phyloP scores from a whole-genome alignment of 2,329 filamentous ascomycete species.

The Incumbomyces delicatus region DNA sequence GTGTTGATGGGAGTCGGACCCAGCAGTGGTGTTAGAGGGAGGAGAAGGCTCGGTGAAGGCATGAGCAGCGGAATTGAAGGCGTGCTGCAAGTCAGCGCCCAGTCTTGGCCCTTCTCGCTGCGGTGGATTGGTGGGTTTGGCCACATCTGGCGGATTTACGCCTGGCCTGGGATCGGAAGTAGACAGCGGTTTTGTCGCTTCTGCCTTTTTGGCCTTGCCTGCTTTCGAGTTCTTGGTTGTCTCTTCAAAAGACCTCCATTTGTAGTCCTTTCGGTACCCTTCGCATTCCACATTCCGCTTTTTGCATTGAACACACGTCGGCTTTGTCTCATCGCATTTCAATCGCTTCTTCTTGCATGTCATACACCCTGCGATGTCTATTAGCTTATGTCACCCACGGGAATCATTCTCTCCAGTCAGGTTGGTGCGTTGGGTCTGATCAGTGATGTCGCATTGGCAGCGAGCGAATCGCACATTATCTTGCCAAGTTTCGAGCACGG shows the following conservation, averaged over 20 bases:
- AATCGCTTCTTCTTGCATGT: conserved; percentile 65
- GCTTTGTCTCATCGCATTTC: conserved; percentile 66
- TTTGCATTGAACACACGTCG: conserved; percentile 56
- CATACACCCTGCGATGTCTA: conserved; percentile 48
- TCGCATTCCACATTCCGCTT: conserved; percentile 57
- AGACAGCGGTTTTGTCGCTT: conserved; percentile 4
- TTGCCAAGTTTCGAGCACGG: no score
- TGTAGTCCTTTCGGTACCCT: conserved; percentile 66
- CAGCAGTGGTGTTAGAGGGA: neutral
- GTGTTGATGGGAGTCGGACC: neutral
- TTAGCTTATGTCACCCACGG: neutral
- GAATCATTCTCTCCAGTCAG: conserved; percentile 7
- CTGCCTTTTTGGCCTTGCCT: conserved; percentile 40
- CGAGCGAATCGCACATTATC: no score
- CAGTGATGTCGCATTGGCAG: no score
- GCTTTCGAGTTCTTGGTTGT: conserved; percentile 39
- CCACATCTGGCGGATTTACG: neutral
- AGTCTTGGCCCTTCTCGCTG: conserved; percentile 2
- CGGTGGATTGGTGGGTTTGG: no score
- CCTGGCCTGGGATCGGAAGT: neutral
- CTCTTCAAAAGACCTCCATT: conserved; percentile 63
- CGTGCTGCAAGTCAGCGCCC: conserved; percentile 18
- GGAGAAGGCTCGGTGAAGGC: conserved; percentile 10
- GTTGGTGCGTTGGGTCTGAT: conserved; percentile 1
- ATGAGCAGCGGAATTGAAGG: conserved; percentile 14